A percentile compares a stretch with the other conserved stretches of the same genome.
Conservation (phyloP, 2,329 filamentous ascomycete genomes). For the Talaromyces sp. region DNA sequence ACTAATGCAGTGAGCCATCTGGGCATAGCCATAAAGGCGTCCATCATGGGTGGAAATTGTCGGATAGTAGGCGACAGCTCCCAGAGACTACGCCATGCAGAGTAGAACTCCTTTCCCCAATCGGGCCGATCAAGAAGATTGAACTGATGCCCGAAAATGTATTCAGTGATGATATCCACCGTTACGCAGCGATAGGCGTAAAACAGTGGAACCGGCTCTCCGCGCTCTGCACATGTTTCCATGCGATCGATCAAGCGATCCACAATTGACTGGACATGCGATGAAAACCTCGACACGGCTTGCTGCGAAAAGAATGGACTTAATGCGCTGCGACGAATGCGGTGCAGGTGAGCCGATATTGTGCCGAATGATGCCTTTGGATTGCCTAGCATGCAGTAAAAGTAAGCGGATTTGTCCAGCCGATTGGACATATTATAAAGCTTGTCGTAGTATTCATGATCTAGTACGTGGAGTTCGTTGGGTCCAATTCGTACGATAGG, state of each 20-base stretch:
- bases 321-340: constrained; percentile 14
- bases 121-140: constrained; percentile 8
- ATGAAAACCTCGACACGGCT: constrained; percentile 16
- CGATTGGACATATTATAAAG: constrained; percentile 14
- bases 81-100: constrained; percentile 9
- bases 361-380: constrained; percentile 24
- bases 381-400: constrained; percentile 9
- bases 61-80: constrained; percentile 10
- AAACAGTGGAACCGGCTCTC: neutral
- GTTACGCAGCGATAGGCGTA: constrained; percentile 10
- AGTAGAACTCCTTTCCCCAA: constrained; percentile 8
- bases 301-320: constrained; percentile 17
- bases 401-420: constrained; percentile 19
- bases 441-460: constrained; percentile 14
- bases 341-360: constrained; percentile 27
- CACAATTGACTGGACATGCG: constrained; percentile 25
- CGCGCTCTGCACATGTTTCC: constrained; percentile 11
- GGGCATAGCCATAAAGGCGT: constrained; percentile 10
- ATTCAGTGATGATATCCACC: constrained; percentile 10
- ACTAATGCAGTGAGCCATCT: constrained; percentile 8
- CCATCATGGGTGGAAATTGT: constrained; percentile 7
- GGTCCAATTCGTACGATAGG: constrained; percentile 19
- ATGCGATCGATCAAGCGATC: constrained; percentile 12
- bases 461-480: constrained; percentile 15
- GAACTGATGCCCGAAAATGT: constrained; percentile 9